Evolutionary conservation across 306 rosid species (phyloP), one percentile per base, ranked within the genome.

Genomic region (Ceratonia siliqua): DNA sequence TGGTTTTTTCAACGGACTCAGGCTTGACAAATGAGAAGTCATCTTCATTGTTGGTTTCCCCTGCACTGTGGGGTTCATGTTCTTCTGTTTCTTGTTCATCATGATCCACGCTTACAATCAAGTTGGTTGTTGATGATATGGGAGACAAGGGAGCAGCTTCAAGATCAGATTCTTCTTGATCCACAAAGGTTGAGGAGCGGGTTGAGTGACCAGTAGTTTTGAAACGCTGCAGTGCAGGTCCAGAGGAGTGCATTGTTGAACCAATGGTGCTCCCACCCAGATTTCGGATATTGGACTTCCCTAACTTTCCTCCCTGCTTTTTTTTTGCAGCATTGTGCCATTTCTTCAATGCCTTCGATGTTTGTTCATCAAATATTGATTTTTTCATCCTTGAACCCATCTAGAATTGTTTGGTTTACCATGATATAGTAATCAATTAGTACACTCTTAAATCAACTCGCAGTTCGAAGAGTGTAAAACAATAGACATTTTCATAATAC

Each of bases 371-470:
- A 57, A 94, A 94, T 69, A 94, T 84, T 59, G 97, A 82, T 55
- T 18, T 83, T 63, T 94, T 94, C 96, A 91, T 87, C 50, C 80
- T 35, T 13, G 98, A 81, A 45, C 98, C 98, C 97, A 94, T 94
- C 98, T 94, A 83, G 83, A 24, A 8, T 33, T 30, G 11, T 24
- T 27, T 24, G 11, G 17, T 27, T 24, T 24, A 28, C 21, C 42
- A 28, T 35, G 7, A 70, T 62, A 5, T 1, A 35, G 2, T 61
- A 17, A 5, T 21, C 70, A 48, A 10, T 53, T 62, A 74, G 22
- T 0, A 8, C 14, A 27, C 2, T 58, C 15, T n/a, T 4, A 58
- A 58, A 21, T 7, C 55, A 22, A 2, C 2, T 39, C 24, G 33
- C 42, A 22, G 2, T 38, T 20, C 43, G 2, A 32, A n/a, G 6